Base-by-base conservation (phyloP, 305 asterid genomes). In the Striga hermonthica region DNA sequence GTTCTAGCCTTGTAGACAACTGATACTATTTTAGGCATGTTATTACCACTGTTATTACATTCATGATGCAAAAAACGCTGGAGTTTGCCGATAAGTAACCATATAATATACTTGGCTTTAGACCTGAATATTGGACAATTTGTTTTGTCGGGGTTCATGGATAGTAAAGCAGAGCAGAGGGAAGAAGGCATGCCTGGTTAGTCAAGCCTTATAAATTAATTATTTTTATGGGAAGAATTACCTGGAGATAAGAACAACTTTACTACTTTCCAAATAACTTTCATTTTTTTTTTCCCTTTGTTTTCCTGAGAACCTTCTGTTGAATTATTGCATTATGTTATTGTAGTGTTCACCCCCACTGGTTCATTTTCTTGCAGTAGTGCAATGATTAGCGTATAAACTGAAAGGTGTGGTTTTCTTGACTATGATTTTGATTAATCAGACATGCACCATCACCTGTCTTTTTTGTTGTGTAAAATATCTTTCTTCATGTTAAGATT, bases 121-220 rank as follows among this genome's bases (percentile, higher is more conserved):
- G 66, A 39, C 69, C 66, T 43, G 64, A 62, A 69, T 44, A 65
- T 22, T n/a, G 14, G 11, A 35, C 44, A 38, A 50, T 50, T 57
- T 72, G 64, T 66, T 76, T 70, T 74, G 56, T 54, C 91, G 88
- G 96, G 98, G 96, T 61, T 85, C 96, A 64, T 85, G 99, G 99
- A 88, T 93, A 74, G 97, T 93, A 68, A 93, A 90, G 81, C 96
- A 93, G 78, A 90, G 99, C 35, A 96, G 90, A 56, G 97, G 99
- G 16, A 88, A 88, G 75, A 93, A 93, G 76, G 97, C 99, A 45
- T 93, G 97, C 84, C 78, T 93, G 71, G 82, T 90, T 41, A 97
- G 99, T 52, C 99, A 93, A 82, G 99, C 99, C 35, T 76, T 93
- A 57, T 96, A 90, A 76, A 86, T 90, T 43, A 93, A 90, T 77